phyloP scores from a whole-genome alignment of 2,329 filamentous ascomycete genomes.

The Lasiodiplodia hormozganensis region DNA sequence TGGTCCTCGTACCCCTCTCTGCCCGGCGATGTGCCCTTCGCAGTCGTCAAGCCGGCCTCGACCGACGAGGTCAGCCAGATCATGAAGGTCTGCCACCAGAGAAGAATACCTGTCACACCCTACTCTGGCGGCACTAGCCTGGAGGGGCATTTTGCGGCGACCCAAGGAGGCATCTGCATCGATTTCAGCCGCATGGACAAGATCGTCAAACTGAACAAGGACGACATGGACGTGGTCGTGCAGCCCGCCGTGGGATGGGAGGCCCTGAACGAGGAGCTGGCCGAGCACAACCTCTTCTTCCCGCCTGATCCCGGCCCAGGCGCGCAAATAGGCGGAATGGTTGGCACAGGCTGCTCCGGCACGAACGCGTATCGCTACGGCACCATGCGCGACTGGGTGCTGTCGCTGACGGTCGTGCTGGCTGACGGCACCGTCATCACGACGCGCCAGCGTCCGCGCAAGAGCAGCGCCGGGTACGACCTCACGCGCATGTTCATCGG shows the following conservation, averaged over 20 bases:
- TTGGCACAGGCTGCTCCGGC: constrained; percentile 77
- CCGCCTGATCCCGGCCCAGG: constrained; percentile 90
- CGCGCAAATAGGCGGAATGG: constrained; percentile 90
- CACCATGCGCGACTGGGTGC: constrained; percentile 94
- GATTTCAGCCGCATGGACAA: constrained; percentile 88
- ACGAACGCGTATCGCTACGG: constrained; percentile 93
- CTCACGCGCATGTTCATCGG: constrained; percentile 89
- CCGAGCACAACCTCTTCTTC: constrained; percentile 80
- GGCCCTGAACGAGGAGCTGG: constrained; percentile 77
- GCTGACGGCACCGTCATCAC: constrained; percentile 91
- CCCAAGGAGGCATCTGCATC: constrained; percentile 81
- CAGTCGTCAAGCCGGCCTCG: constrained; percentile 76
- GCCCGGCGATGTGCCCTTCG: constrained; percentile 55
- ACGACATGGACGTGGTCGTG: constrained; percentile 65
- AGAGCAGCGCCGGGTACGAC: constrained; percentile 91
- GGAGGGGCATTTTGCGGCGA: constrained; percentile 87
- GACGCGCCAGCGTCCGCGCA: constrained; percentile 85
- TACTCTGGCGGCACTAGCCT: constrained; percentile 89
- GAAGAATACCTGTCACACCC: constrained; percentile 83
- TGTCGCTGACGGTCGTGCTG: constrained; percentile 84
- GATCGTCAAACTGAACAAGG: constrained; percentile 77
- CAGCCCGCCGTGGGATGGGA: constrained; percentile 84
- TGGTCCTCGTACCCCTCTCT: constrained; percentile 64
- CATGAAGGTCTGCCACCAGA: constrained; percentile 85
- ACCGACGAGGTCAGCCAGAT: constrained; percentile 86